Evolutionary conservation across 768 basidiomycete genomes (phyloP).

Genomic region (Leccinum olivaceopallidum): DNA sequence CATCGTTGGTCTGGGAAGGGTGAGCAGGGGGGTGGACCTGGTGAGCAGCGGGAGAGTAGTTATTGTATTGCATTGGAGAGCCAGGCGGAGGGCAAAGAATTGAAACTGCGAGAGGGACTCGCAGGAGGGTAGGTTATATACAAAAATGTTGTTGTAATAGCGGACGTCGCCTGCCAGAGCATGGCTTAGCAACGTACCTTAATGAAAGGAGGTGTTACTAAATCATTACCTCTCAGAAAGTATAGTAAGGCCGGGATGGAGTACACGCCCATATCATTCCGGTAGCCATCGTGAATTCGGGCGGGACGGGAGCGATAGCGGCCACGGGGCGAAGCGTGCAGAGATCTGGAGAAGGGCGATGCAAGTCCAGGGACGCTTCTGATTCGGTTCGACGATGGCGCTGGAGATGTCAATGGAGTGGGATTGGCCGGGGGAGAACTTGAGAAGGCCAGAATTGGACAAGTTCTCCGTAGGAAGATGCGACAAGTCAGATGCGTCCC

Average conservation of each 20-base stretch:
- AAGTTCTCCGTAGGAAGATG: conserved; percentile 30
- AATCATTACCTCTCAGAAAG: conserved; percentile 38
- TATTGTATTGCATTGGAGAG: conserved; percentile 31
- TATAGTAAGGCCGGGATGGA: conserved; percentile 36
- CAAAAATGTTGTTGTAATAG: conserved; percentile 34
- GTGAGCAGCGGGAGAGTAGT: conserved; percentile 23
- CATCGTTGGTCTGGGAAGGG: conserved; percentile 23
- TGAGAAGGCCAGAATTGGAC: conserved; percentile 24
- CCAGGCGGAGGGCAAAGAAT: conserved; percentile 1
- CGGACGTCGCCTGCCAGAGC: conserved; percentile 36
- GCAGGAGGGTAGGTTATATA: conserved; percentile 32
- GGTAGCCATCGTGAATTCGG: conserved; percentile 35
- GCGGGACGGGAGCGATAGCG: conserved; percentile 31
- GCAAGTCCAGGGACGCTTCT: conserved; percentile 21
- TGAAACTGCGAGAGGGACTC: conserved; percentile 13
- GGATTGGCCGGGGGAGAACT: conserved; percentile 30
- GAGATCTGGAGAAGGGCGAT: conserved; percentile 31
- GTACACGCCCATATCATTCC: conserved; percentile 35
- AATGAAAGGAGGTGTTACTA: conserved; percentile 38
- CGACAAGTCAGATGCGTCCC: conserved; percentile 2
- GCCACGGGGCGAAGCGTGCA: conserved; percentile 21
- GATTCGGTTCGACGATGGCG: conserved; percentile 34
- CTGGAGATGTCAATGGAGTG: conserved; percentile 32
- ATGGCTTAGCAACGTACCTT: conserved; percentile 41
- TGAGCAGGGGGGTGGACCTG: conserved; percentile 21